Conservation (phyloP, 2,329 filamentous ascomycete species). For the Cordyceps farinosa region DNA sequence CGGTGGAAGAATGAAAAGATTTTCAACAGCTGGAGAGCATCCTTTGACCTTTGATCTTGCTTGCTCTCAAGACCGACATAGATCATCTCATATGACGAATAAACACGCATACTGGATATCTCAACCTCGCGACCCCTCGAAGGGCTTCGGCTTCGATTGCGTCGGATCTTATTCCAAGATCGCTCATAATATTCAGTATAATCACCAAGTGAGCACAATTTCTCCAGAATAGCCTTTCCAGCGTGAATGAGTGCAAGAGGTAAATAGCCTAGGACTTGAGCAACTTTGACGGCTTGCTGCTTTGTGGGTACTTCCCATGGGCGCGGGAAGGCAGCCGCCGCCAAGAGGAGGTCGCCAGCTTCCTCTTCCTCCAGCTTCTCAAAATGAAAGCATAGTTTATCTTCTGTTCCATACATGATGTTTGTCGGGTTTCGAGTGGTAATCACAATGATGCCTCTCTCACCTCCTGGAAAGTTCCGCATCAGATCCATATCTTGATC, state of each 20-base stretch:
- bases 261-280: slow-evolving; percentile 14
- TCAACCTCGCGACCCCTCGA: neutral
- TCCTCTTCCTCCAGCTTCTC: slow-evolving; percentile 10
- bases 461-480: slow-evolving; percentile 12
- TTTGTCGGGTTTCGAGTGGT: slow-evolving; percentile 17
- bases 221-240: slow-evolving; percentile 16
- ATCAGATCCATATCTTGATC: slow-evolving; percentile 6
- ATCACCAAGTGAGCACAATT: slow-evolving; percentile 14
- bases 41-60: slow-evolving; percentile 3
- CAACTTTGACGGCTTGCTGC: slow-evolving; percentile 9
- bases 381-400: slow-evolving; percentile 12
- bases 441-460: slow-evolving; percentile 18
- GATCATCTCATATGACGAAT: slow-evolving; percentile 15
- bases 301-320: slow-evolving; percentile 11
- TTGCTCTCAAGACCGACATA: slow-evolving; percentile 16
- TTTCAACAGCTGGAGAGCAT: slow-evolving; percentile 15
- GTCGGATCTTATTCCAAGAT: slow-evolving; percentile 4
- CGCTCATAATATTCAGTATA: slow-evolving; percentile 16
- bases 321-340: slow-evolving; percentile 7
- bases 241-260: slow-evolving; percentile 19
- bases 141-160: neutral
- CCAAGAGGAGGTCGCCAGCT: slow-evolving; percentile 15
- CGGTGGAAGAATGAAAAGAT: slow-evolving; percentile 17
- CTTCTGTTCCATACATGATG: slow-evolving; percentile 13
- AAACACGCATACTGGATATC: neutral